A percentile compares a stretch with the other conserved stretches of the same genome.
Conservation (phyloP, 805 yeast species). For the Cephaloascus fragrans region DNA sequence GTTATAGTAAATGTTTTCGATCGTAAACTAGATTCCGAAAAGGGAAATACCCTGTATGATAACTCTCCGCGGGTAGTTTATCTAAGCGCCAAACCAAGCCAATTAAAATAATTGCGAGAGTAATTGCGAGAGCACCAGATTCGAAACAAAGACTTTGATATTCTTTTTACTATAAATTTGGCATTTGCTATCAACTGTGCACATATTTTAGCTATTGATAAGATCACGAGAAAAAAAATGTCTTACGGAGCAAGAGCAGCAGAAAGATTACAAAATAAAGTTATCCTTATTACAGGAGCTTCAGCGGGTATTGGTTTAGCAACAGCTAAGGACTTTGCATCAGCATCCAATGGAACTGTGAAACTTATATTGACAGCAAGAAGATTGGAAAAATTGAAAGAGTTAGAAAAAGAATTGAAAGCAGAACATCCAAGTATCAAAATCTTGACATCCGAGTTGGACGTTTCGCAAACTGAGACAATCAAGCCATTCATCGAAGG, state of each 20-base stretch:
- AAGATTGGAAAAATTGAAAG: slow-evolving; percentile 19
- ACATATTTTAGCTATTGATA: no score
- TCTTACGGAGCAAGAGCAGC: slow-evolving; percentile 12
- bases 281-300: slow-evolving; percentile 28
- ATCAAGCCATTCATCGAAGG: slow-evolving; percentile 17
- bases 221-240: no score
- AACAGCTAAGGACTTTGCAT: slow-evolving; percentile 27
- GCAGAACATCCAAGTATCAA: slow-evolving; percentile 22
- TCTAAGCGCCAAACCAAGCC: no score
- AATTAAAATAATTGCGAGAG: no score
- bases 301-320: slow-evolving; percentile 35
- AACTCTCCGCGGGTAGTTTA: no score
- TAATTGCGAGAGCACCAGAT: no score
- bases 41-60: no score
- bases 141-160: no score
- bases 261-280: slow-evolving; percentile 25
- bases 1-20: no score
- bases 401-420: slow-evolving; percentile 15
- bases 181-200: no score
- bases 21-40: no score
- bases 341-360: slow-evolving; percentile 25
- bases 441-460: slow-evolving; percentile 24
- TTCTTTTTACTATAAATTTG: no score
- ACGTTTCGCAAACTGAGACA: slow-evolving; percentile 17
- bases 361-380: slow-evolving; percentile 27